phyloP scores from a whole-genome alignment of 2,329 filamentous ascomycete genomes.

The Fusarium proliferatum region DNA sequence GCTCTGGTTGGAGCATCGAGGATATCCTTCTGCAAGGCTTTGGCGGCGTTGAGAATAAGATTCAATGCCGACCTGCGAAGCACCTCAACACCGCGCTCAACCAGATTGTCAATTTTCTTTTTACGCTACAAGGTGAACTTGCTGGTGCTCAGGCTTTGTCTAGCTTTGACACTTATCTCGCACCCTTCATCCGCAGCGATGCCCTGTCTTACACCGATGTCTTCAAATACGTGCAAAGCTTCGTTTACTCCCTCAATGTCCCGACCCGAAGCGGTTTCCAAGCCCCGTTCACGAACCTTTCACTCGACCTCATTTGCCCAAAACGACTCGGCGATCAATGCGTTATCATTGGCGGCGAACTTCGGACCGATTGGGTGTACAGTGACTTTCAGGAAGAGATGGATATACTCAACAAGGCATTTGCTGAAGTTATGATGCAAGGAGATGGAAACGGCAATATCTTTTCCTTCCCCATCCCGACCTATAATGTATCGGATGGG shows the following conservation, averaged over 20 bases:
- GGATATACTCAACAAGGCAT: slow-evolving; percentile 42
- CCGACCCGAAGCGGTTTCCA: slow-evolving; percentile 42
- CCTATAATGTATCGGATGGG: slow-evolving; percentile 38
- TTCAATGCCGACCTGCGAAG: slow-evolving; percentile 39
- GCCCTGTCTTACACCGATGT: slow-evolving; percentile 32
- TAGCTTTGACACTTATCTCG: slow-evolving; percentile 42
- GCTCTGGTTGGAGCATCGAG: slow-evolving; percentile 42
- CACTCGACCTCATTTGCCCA: slow-evolving; percentile 36
- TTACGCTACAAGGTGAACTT: slow-evolving; percentile 40
- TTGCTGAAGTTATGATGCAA: slow-evolving; percentile 43
- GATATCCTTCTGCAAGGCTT: slow-evolving; percentile 41
- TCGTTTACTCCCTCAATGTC: slow-evolving; percentile 43
- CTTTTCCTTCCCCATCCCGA: slow-evolving; percentile 41
- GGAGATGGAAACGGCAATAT: slow-evolving; percentile 42
- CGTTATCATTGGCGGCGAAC: slow-evolving; percentile 34
- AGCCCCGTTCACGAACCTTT: slow-evolving; percentile 41
- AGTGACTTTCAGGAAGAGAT: slow-evolving; percentile 42
- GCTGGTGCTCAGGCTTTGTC: slow-evolving; percentile 38
- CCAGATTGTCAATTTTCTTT: slow-evolving; percentile 42
- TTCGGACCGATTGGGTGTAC: slow-evolving; percentile 32
- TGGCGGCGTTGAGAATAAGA: slow-evolving; percentile 41
- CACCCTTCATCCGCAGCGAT: slow-evolving; percentile 38
- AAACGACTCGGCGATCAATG: slow-evolving; percentile 28
- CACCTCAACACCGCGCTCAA: slow-evolving; percentile 43
- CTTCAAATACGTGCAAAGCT: slow-evolving; percentile 41